A percentile compares a stretch with the other conserved stretches of the same genome.
These are phyloP conservation scores for Metarhizium guizhouense DNA, from an alignment of 2,329 filamentous ascomycete genomes.

Conservation along the genomic window DNA sequence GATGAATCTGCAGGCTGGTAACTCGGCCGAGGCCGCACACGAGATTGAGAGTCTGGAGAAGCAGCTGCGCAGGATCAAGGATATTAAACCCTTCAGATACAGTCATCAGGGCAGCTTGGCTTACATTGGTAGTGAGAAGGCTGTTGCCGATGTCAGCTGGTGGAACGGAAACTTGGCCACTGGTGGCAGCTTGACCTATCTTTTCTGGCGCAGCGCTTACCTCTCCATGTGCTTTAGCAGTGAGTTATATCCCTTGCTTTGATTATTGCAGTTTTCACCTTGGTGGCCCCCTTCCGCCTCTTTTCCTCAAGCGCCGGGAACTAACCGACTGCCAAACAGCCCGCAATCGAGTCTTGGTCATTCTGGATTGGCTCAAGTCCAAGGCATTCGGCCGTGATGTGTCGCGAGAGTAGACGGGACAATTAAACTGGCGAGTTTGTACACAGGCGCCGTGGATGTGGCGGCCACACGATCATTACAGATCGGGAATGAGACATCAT, in stretches of 20 bases:
- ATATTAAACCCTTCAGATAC: constrained; percentile 97
- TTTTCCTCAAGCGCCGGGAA: not conserved
- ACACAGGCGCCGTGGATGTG: not conserved
- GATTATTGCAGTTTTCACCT: not conserved
- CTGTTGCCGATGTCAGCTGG: constrained; percentile 95
- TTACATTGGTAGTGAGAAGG: constrained; percentile 97
- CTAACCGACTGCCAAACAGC: constrained; percentile 38
- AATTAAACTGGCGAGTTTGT: not conserved
- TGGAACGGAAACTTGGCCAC: constrained; percentile 93
- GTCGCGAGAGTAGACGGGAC: constrained; percentile 57
- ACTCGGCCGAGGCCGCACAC: constrained; percentile 56
- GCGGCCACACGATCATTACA: not conserved
- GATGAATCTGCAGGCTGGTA: constrained; percentile 52
- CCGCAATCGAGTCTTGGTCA: constrained; percentile 87
- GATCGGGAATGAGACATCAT: not conserved
- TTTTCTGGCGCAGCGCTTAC: constrained; percentile 98
- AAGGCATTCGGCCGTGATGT: constrained; percentile 95
- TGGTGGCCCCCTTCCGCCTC: not conserved
- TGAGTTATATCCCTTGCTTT: constrained; percentile 43
- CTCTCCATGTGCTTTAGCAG: constrained; percentile 99
- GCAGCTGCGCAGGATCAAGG: constrained; percentile 80
- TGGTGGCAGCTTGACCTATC: constrained; percentile 87
- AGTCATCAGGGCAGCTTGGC: constrained; percentile 94
- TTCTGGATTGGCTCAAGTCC: constrained; percentile 94
- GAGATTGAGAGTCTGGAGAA: constrained; percentile 84